These are phyloP conservation scores for Ascomycota sp. DNA, from an alignment of 2,329 filamentous ascomycete genomes.

Conservation along the genomic window DNA sequence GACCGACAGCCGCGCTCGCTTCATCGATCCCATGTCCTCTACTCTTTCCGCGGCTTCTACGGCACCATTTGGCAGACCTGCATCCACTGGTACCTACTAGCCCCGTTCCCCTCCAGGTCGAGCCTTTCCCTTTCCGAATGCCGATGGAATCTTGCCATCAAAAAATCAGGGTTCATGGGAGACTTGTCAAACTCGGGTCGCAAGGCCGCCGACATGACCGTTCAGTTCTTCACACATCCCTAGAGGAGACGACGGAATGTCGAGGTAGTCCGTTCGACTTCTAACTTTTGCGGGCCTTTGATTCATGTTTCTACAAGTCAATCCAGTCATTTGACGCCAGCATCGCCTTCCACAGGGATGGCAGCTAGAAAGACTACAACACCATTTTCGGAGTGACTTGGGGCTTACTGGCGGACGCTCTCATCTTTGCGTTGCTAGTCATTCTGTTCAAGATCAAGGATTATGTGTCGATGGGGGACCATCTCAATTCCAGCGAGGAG, in stretches of 20 bases:
- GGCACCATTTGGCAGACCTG: constrained; percentile 79
- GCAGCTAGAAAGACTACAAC: constrained; percentile 31
- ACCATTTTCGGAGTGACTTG: constrained; percentile 50
- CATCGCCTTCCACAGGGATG: constrained; percentile 17
- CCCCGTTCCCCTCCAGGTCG: neutral
- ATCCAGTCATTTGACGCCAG: constrained; percentile 56
- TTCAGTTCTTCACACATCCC: neutral
- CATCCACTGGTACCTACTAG: constrained; percentile 69
- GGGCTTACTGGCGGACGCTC: constrained; percentile 50
- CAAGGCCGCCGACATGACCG: constrained; percentile 54
- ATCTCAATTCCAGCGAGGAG: constrained; percentile 69
- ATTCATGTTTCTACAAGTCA: constrained; percentile 31
- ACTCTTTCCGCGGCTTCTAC: constrained; percentile 76
- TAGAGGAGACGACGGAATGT: too few species aligned
- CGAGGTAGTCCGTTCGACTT: too few species aligned
- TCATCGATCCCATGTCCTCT: constrained; percentile 59
- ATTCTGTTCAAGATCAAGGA: constrained; percentile 63
- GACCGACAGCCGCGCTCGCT: constrained; percentile 25
- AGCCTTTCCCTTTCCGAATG: neutral
- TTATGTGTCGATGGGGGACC: constrained; percentile 57
- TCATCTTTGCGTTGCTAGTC: constrained; percentile 57
- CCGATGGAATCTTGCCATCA: too few species aligned
- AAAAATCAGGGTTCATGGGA: constrained; percentile 91
- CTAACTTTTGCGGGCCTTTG: too few species aligned
- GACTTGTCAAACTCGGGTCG: constrained; percentile 79